A percentile compares a stretch with the other conserved stretches of the same genome.
Conservation (phyloP, 345 rosid genomes). For the Citrus cavaleriei region DNA sequence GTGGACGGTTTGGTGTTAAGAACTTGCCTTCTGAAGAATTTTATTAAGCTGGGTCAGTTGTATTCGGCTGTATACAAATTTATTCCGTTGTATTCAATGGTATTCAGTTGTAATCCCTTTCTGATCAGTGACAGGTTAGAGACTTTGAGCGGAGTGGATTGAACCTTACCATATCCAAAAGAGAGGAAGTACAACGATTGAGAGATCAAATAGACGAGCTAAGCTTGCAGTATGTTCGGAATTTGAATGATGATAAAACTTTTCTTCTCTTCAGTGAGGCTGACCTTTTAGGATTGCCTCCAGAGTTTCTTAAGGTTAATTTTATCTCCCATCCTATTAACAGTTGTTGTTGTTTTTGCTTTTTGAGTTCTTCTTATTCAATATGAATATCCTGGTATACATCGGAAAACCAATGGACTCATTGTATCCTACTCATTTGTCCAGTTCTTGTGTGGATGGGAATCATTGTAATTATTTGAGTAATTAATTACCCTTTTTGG, state of each 20-base stretch:
- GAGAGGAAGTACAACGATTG: slow-evolving; percentile 75
- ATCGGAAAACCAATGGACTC: neutral
- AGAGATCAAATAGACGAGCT: slow-evolving; percentile 68
- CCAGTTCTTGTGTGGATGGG: neutral
- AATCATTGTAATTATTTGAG: neutral
- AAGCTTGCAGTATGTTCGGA: slow-evolving; percentile 61
- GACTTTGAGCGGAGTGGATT: slow-evolving; percentile 88
- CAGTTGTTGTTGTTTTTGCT: neutral
- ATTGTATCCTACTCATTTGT: neutral
- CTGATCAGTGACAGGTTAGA: slow-evolving; percentile 89
- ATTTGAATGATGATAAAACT: slow-evolving; percentile 67
- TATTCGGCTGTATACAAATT: slow-evolving; percentile 23
- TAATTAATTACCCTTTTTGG: neutral
- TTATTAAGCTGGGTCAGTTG: slow-evolving; percentile 7
- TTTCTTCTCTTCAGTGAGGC: slow-evolving; percentile 59
- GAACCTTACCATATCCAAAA: slow-evolving; percentile 74
- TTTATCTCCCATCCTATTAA: slow-evolving; percentile 1
- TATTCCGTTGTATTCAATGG: too few species aligned
- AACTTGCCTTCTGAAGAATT: neutral
- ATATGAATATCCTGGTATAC: neutral
- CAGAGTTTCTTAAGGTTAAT: slow-evolving; percentile 69
- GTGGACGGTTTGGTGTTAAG: neutral
- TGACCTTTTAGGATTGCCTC: slow-evolving; percentile 76
- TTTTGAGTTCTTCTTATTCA: neutral
- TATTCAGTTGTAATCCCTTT: slow-evolving; percentile 31